Evolutionary conservation across 352 stramenopile species (phyloP), one percentile per base, ranked within the genome.

Genomic region (Globisporangium perplexum): DNA sequence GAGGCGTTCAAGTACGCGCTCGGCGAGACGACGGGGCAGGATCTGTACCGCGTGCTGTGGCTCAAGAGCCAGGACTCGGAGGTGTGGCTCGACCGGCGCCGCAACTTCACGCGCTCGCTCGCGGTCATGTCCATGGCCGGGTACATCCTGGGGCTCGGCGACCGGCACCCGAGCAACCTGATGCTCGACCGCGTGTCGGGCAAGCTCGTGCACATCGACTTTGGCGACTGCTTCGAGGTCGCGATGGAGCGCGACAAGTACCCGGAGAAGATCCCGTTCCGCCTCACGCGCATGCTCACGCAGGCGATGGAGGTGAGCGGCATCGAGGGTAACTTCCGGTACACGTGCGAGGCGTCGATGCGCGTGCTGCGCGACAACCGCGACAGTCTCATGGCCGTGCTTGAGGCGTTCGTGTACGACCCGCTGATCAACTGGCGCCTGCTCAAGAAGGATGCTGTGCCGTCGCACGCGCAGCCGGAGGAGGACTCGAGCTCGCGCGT

Each of bases 341-440:
- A 91, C 64, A 99, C 97, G 31, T 99, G 96, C 59, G 97, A 99
- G 74, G 79, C 79, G 77, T 98, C 53, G 22, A 99, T 99, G 97
- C 76, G 86, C 43, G 96, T 99, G 36, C 70, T 99, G 55, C 88
- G 97, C 53, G 92, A 99, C 59, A 99, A 99, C 71, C 80, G 96
- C 30, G 97, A 99, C 78, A 98, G 86, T 46, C 74, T 99, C 6
- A 98, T 99, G 75, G 95, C 97, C 18, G 98, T 99, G 83, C 82
- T 99, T 3, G 97, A 99, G 72, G 97, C 98, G 22, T 99, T 99
- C 71, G 97, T 99, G 50, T 98, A 99, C 63, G 98, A 99, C 80
- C 98, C 98, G 28, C 77, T 99, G 1, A 99, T 99, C 64, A 98
- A 96, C 57, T 99, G 97, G 97, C 88, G 97, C 62, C 72, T 99